Percentiles rank a stretch among this genome's conserved stretches.
Evolutionary conservation across 73 alveolate genomes (phyloP).

Genomic region (Paraurostyla sp.): DNA sequence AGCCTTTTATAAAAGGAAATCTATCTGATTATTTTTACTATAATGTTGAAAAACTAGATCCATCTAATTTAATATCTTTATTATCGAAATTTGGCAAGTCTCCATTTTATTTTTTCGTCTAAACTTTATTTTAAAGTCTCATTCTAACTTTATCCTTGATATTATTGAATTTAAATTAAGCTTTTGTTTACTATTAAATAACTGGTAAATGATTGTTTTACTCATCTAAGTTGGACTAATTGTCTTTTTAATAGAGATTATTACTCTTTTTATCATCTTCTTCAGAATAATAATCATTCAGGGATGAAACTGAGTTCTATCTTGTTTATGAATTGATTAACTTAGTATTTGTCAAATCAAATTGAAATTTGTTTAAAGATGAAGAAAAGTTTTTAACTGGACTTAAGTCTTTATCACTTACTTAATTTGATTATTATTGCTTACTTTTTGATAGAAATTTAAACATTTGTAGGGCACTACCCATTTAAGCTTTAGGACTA

Average conservation of each 20-base stretch:
- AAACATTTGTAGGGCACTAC: constrained; percentile 1
- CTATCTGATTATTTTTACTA: too few relatives aligned
- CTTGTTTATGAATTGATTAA: neutral
- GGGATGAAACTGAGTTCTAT: constrained; percentile 7
- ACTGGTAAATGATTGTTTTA: neutral
- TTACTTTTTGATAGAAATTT: neutral
- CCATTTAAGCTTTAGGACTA: neutral
- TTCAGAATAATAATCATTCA: neutral
- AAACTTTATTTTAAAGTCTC: neutral
- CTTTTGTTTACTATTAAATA: neutral
- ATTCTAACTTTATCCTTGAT: neutral
- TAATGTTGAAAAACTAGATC: too few relatives aligned
- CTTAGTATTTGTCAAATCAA: too few relatives aligned
- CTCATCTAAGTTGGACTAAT: neutral
- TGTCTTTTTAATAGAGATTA: too few relatives aligned
- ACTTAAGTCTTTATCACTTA: too few relatives aligned
- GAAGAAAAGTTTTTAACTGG: too few relatives aligned
- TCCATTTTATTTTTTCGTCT: too few relatives aligned
- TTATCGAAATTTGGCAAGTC: neutral
- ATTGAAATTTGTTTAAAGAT: too few relatives aligned
- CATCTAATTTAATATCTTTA: neutral
- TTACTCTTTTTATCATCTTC: neutral
- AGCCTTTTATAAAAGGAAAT: too few relatives aligned
- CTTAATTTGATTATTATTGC: too few relatives aligned
- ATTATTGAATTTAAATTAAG: neutral